phyloP scores from a whole-genome alignment of 768 basidiomycete genomes.

The Hygrocybe coccinea region DNA sequence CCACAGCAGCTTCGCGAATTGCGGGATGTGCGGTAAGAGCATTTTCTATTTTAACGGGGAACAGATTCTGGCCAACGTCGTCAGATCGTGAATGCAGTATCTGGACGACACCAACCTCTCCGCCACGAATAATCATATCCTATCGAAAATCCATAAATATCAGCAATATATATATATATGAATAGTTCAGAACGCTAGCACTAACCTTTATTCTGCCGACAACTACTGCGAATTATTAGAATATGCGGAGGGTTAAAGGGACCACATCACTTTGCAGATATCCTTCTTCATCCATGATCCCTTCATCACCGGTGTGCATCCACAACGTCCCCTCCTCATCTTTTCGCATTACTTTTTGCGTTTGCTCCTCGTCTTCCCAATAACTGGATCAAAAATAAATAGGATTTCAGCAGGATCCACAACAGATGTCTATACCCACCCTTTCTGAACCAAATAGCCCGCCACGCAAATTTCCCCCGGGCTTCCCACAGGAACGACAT shows the following conservation, averaged over 20 bases:
- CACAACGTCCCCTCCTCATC: constrained; percentile 56
- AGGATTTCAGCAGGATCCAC: not conserved
- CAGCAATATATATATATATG: not conserved
- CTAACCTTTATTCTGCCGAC: constrained; percentile 75
- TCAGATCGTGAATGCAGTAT: not conserved
- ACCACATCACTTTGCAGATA: constrained; percentile 61
- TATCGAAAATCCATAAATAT: constrained; percentile 22
- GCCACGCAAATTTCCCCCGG: constrained; percentile 72
- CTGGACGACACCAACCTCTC: constrained; percentile 51
- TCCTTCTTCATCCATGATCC: constrained; percentile 75
- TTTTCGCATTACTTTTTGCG: constrained; percentile 49
- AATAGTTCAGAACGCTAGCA: not conserved
- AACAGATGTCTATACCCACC: constrained; percentile 56
- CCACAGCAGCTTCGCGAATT: constrained; percentile 68
- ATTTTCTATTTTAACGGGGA: constrained; percentile 83
- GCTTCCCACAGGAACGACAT: constrained; percentile 62
- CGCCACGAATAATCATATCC: constrained; percentile 84
- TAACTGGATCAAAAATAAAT: constrained; percentile 43
- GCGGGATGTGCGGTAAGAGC: constrained; percentile 49
- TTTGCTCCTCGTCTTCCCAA: constrained; percentile 71
- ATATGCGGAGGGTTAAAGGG: not conserved
- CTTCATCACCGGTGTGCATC: constrained; percentile 85
- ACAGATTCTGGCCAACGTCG: constrained; percentile 56
- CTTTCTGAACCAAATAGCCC: constrained; percentile 77
- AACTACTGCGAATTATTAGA: constrained; percentile 38